These are phyloP conservation scores for Wallacemonas rigidus DNA, from an alignment of 208 protist genomes.

Conservation along the genomic window DNA sequence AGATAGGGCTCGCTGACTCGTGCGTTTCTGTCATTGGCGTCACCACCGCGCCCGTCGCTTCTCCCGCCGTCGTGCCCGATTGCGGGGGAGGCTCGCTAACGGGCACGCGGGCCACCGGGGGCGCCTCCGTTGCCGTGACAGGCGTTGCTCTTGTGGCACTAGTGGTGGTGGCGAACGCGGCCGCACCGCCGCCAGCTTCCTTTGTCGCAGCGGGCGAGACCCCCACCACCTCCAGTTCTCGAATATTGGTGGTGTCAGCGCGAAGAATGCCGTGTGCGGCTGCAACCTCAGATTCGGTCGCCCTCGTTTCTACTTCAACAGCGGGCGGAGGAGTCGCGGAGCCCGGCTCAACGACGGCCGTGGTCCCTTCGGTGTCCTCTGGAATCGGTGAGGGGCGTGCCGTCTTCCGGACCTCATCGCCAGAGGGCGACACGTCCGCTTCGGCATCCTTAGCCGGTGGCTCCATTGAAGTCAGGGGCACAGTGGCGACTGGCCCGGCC, in stretches of 20 bases:
- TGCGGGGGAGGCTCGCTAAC: background rate
- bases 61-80: too few species aligned
- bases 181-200: background rate
- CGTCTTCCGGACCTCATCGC: background rate
- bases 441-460: background rate
- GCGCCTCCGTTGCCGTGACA: background rate
- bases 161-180: background rate
- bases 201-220: background rate
- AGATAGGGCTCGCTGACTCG: background rate
- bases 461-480: conserved; percentile 4
- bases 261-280: conserved; percentile 3
- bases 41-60: background rate
- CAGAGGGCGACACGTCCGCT: conserved; percentile 1
- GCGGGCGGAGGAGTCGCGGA: background rate
- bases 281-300: background rate
- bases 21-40: background rate
- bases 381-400: conserved; percentile 4
- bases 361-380: background rate
- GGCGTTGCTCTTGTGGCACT: background rate
- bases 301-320: background rate
- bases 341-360: background rate
- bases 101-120: background rate
- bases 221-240: background rate
- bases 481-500: conserved; percentile 7
- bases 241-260: background rate